Evolutionary conservation across 306 rosid species (phyloP).

Genomic region (Oxytropis ochrocephala): DNA sequence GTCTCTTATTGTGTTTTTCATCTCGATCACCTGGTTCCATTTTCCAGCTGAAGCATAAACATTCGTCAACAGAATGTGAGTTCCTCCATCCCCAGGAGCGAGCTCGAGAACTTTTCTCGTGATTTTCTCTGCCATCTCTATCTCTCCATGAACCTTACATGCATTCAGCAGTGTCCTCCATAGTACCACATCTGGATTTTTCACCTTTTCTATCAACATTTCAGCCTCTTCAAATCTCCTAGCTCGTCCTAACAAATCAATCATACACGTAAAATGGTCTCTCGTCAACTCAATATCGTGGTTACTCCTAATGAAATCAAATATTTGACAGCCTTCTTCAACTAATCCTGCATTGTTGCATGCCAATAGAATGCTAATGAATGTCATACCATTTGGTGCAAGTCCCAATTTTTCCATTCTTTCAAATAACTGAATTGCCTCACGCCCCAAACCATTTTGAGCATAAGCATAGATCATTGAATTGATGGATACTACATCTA

Average conservation of each 20-base stretch:
- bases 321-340: conserved; percentile 55
- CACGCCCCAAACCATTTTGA: conserved; percentile 52
- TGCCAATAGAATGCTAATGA: conserved; percentile 59
- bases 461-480: conserved; percentile 67
- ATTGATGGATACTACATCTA: conserved; percentile 50
- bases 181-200: conserved; percentile 50
- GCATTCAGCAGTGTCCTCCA: conserved; percentile 63
- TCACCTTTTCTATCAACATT: conserved; percentile 42
- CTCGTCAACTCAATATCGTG: conserved; percentile 40
- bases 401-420: conserved; percentile 31
- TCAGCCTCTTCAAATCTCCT: conserved; percentile 65
- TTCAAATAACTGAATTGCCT: conserved; percentile 47
- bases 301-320: conserved; percentile 31
- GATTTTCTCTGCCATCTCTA: conserved; percentile 60
- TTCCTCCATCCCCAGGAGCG: conserved; percentile 52
- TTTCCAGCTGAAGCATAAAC: conserved; percentile 64
- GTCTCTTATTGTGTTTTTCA: conserved; percentile 53
- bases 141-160: conserved; percentile 52
- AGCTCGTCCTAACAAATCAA: conserved; percentile 55
- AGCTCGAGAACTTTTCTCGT: conserved; percentile 34
- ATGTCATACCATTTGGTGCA: conserved; percentile 50
- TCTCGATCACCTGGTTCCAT: conserved; percentile 59
- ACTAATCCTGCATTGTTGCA: conserved; percentile 68
- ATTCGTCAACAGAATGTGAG: conserved; percentile 53
- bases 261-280: conserved; percentile 59